phyloP scores from a whole-genome alignment of 495 filamentous ascomycete species.

The Penicillium ochrochloron region DNA sequence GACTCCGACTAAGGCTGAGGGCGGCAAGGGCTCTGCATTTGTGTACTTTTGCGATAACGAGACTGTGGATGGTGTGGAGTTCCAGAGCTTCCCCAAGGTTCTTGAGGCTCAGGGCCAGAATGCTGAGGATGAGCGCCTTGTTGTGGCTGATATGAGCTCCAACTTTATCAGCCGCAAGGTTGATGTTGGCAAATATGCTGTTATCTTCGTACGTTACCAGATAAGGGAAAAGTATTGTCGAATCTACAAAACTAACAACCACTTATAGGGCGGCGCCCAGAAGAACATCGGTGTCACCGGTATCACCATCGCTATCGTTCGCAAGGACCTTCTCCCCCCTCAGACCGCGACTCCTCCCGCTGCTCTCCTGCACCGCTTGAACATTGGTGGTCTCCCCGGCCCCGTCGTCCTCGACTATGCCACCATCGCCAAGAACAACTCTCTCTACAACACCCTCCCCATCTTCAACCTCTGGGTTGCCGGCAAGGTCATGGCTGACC shows the following conservation, averaged over 20 bases:
- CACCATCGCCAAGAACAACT: conserved; percentile 82
- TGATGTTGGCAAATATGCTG: conserved; percentile 71
- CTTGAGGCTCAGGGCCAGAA: conserved; percentile 56
- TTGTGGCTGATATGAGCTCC: conserved; percentile 86
- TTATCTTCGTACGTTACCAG: conserved; percentile 41
- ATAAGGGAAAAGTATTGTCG: background rate
- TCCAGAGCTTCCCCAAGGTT: conserved; percentile 70
- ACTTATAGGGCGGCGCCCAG: conserved; percentile 67
- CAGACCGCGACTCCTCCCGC: conserved; percentile 58
- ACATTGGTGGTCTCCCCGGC: conserved; percentile 64
- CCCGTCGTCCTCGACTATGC: conserved; percentile 80
- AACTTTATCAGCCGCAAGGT: conserved; percentile 65
- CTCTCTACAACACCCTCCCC: conserved; percentile 90
- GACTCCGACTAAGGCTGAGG: conserved; percentile 59
- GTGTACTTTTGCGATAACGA: conserved; percentile 96
- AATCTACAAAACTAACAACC: conserved; percentile 12
- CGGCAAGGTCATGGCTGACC: conserved; percentile 75
- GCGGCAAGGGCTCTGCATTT: conserved; percentile 64
- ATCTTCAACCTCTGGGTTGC: conserved; percentile 94
- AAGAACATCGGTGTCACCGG: conserved; percentile 90
- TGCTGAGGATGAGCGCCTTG: conserved; percentile 64
- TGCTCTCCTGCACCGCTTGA: conserved; percentile 71
- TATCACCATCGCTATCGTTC: conserved; percentile 80
- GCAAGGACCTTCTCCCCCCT: conserved; percentile 75
- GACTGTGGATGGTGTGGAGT: conserved; percentile 86